Base-by-base conservation (phyloP, 768 basidiomycete genomes). In the Pleurotus djamor region DNA sequence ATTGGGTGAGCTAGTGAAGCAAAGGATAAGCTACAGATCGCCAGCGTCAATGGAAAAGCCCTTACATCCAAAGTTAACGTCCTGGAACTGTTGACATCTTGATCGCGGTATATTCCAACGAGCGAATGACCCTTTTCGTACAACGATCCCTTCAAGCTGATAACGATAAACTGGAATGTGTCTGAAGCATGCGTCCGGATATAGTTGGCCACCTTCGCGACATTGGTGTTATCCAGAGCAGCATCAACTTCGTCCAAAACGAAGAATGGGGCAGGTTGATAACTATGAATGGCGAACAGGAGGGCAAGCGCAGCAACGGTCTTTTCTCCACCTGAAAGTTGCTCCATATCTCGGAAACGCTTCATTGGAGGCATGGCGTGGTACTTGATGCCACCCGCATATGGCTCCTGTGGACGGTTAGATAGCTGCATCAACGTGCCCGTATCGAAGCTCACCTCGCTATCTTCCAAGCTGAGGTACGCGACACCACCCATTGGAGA, bases 351-450 rank as follows among this genome's bases (percentile, higher is more conserved):
- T 61, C 96, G 84, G 82, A 98, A 98, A 2, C 95, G 91, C 71
- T 99, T 99, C 89, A 98, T 96, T 0, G 97, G 97, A 0, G 97
- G 97, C 97, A 98, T 99, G 0, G 96, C 96, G 68, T 98, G 96
- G 70, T 98, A 98, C 72, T 97, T 98, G 77, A 99, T 93, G 57
- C 97, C 94, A 38, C 84, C 87, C 17, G 78, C 79, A 63, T 94
- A 94, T 1, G 93, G 92, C 73, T 92, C 91, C 91, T 91, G 61
- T 59, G 48, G 16, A n/a, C 32, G 6, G 36, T 58, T 21, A 58
- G 44, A 4, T 17, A 28, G 10, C 16, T 48, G 8, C 28, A 13
- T 48, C 36, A 44, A 50, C 34, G n/a, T 38, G 32, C 16, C 2
- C 64, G n/a, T 17, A 48, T 7, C 32, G 60, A 5, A 4, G 58